phyloP scores from a whole-genome alignment of 140 eudicot genomes.

The Oenanthe javanica region DNA sequence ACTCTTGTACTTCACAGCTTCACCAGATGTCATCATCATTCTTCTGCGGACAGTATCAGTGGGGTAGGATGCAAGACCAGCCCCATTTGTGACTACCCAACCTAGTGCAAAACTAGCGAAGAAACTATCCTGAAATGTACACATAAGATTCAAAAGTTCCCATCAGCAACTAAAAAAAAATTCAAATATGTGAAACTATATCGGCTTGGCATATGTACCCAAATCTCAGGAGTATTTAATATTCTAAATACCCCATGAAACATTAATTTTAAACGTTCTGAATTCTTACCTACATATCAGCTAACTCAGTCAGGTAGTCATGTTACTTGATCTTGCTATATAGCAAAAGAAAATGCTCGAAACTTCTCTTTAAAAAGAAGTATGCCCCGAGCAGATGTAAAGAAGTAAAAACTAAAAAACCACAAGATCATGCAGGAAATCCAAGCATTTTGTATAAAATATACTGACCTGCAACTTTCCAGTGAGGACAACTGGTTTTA shows the following conservation, averaged over 20 bases:
- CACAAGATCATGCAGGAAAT: neutral
- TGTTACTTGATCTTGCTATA: neutral
- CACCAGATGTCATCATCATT: conserved; percentile 18
- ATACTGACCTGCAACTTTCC: neutral
- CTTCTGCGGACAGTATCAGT: neutral
- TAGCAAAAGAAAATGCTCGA: too few relatives aligned
- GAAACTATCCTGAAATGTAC: neutral
- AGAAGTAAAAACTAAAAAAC: too few relatives aligned
- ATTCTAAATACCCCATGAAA: too few relatives aligned
- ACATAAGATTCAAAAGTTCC: neutral
- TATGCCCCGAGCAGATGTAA: neutral
- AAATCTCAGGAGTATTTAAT: too few relatives aligned
- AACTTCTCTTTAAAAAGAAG: neutral
- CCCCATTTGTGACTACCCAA: neutral
- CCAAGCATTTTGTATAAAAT: neutral
- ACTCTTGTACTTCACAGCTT: conserved; percentile 36
- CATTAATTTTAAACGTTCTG: too few relatives aligned
- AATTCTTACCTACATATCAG: too few relatives aligned
- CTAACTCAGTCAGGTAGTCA: too few relatives aligned
- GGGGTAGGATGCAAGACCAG: neutral
- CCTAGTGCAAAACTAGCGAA: neutral
- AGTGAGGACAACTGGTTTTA: neutral
- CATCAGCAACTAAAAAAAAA: neutral
- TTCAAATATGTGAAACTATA: neutral
- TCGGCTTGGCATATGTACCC: too few relatives aligned